phyloP scores from a whole-genome alignment of 2,329 filamentous ascomycete species.

The Arthrocladium fulminans region DNA sequence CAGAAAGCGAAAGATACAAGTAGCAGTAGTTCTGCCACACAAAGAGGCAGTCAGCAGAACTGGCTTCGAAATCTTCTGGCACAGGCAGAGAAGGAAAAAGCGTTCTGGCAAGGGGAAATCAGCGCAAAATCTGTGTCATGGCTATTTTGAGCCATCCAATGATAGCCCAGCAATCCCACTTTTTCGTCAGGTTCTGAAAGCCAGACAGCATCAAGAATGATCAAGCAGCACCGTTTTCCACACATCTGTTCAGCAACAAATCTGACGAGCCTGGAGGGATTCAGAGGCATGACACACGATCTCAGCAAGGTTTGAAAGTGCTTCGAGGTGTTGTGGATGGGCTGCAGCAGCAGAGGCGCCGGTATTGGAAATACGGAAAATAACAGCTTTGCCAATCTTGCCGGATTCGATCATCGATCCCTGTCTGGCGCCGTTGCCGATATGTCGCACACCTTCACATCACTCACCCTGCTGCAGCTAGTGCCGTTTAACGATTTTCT shows the following conservation, averaged over 20 bases:
- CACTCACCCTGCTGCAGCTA: not conserved
- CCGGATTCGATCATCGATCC: constrained; percentile 5
- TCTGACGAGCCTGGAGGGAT: not conserved
- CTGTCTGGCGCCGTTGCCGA: constrained; percentile 3
- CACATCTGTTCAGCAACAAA: not conserved
- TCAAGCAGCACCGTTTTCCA: constrained; percentile 3
- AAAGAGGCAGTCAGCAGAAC: constrained; percentile 6
- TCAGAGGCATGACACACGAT: not conserved
- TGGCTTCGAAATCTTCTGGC: not conserved
- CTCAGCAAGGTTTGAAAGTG: constrained; percentile 2
- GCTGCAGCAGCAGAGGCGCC: constrained; percentile 4
- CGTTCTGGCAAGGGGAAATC: constrained; percentile 1
- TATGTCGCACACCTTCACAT: not conserved
- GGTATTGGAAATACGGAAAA: constrained; percentile 7
- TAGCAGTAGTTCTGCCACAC: constrained; percentile 3
- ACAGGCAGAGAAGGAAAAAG: constrained; percentile 6
- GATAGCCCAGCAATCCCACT: constrained; percentile 1
- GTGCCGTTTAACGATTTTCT: not conserved
- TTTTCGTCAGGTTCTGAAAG: not conserved
- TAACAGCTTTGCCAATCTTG: constrained; percentile 7
- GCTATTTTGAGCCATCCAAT: constrained; percentile 5
- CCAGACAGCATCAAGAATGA: constrained; percentile 1
- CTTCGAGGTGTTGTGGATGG: constrained; percentile 1
- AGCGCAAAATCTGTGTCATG: not conserved
- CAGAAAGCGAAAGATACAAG: constrained; percentile 6